Evolutionary conservation across 140 eudicot genomes (phyloP).

Genomic region (Bidens hawaiensis): DNA sequence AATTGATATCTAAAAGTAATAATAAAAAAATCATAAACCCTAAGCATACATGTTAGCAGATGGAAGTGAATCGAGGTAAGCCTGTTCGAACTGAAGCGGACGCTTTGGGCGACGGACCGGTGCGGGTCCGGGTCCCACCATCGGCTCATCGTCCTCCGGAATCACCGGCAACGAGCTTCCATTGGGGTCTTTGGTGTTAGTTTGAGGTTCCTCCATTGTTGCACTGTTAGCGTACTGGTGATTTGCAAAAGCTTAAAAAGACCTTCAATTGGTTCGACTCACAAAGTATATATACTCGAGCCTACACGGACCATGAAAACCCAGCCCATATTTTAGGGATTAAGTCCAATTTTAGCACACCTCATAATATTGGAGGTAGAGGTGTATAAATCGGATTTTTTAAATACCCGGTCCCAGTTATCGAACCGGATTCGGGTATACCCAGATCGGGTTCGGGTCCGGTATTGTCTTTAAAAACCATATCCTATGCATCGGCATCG

Average conservation of each 20-base stretch:
- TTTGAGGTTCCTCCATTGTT: conserved; percentile 31
- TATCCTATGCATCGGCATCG: too few relatives aligned
- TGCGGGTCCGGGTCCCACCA: conserved; percentile 88
- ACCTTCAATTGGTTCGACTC: conserved; percentile 3
- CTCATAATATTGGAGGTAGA: too few relatives aligned
- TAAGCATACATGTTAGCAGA: conserved; percentile 77
- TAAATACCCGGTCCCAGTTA: too few relatives aligned
- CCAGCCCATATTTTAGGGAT: too few relatives aligned
- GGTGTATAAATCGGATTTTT: too few relatives aligned
- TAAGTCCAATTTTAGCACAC: too few relatives aligned
- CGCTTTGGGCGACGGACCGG: conserved; percentile 76
- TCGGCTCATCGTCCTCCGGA: conserved; percentile 41
- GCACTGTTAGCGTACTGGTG: conserved; percentile 15
- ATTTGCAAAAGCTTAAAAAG: neutral
- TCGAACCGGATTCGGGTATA: too few relatives aligned
- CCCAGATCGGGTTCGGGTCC: too few relatives aligned
- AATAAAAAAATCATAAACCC: conserved; percentile 5
- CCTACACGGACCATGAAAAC: neutral
- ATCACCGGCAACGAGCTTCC: conserved; percentile 26
- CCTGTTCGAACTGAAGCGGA: conserved; percentile 96
- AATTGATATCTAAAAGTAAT: neutral
- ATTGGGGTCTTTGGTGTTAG: conserved; percentile 17
- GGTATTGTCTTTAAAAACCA: too few relatives aligned
- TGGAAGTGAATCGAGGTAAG: conserved; percentile 91
- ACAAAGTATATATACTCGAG: neutral